Conservation (phyloP, 2,329 filamentous ascomycete genomes). For the Colletotrichum liaoningense region DNA sequence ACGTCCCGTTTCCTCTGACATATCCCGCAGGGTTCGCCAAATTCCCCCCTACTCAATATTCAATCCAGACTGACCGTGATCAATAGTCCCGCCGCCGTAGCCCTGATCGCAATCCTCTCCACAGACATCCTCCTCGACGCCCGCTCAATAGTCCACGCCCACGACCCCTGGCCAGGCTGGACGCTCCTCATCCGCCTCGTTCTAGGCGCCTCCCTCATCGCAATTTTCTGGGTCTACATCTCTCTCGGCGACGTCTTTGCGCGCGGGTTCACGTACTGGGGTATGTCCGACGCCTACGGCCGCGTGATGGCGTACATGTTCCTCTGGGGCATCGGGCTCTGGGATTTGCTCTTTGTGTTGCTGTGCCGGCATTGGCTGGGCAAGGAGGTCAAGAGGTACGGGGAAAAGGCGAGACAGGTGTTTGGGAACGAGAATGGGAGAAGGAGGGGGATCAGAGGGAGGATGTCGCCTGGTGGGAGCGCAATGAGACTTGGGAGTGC, state of each 20-base stretch:
- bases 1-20: conserved; percentile 38
- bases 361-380: conserved; percentile 29
- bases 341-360: conserved; percentile 25
- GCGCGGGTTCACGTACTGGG: conserved; percentile 50
- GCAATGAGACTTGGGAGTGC: not conserved
- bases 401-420: not conserved
- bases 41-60: not conserved
- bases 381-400: conserved; percentile 20
- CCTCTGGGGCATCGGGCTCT: conserved; percentile 43
- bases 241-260: conserved; percentile 51
- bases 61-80: not conserved
- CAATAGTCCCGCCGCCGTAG: conserved; percentile 43
- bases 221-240: conserved; percentile 49
- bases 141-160: conserved; percentile 45
- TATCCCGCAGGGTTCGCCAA: conserved; percentile 27
- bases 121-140: conserved; percentile 51
- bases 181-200: conserved; percentile 45
- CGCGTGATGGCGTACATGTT: conserved; percentile 49
- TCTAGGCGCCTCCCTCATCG: conserved; percentile 47
- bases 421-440: not conserved
- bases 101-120: conserved; percentile 45
- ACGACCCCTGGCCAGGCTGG: conserved; percentile 46
- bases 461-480: not conserved
- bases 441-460: not conserved
- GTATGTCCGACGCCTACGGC: conserved; percentile 42